phyloP scores from a whole-genome alignment of 192 early-diverging fungal species.

The Gaertneriomyces sp. region DNA sequence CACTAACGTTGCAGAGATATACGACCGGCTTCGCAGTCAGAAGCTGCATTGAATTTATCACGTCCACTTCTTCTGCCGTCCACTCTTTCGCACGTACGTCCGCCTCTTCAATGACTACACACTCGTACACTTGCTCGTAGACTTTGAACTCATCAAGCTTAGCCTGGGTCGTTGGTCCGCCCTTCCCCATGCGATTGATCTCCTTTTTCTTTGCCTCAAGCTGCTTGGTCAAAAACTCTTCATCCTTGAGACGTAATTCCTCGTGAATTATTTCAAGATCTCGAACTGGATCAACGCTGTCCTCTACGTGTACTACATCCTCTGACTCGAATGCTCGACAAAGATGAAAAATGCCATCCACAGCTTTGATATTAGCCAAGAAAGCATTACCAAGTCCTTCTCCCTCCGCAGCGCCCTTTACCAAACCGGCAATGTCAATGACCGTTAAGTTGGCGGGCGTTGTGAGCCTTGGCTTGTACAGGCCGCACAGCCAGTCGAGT shows the following conservation, averaged over 20 bases:
- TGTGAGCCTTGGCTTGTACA: slow-evolving; percentile 56
- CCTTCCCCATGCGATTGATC: slow-evolving; percentile 69
- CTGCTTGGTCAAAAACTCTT: slow-evolving; percentile 72
- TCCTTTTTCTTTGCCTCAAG: slow-evolving; percentile 65
- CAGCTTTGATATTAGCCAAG: slow-evolving; percentile 78
- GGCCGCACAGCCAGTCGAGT: slow-evolving; percentile 73
- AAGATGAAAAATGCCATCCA: slow-evolving; percentile 59
- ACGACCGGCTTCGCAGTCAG: slow-evolving; percentile 96
- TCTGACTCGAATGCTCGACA: slow-evolving; percentile 77
- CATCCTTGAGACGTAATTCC: slow-evolving; percentile 92
- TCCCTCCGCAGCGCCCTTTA: slow-evolving; percentile 67
- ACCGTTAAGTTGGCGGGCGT: slow-evolving; percentile 83
- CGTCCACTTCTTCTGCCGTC: slow-evolving; percentile 86
- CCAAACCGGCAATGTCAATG: slow-evolving; percentile 96
- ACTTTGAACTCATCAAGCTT: slow-evolving; percentile 85
- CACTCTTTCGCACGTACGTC: slow-evolving; percentile 87
- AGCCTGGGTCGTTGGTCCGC: slow-evolving; percentile 75
- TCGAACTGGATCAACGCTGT: slow-evolving; percentile 67
- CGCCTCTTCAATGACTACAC: slow-evolving; percentile 71
- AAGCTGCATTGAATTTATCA: slow-evolving; percentile 82
- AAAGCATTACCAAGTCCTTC: slow-evolving; percentile 83
- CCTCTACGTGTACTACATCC: slow-evolving; percentile 83
- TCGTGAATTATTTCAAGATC: slow-evolving; percentile 95
- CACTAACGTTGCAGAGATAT: slow-evolving; percentile 74
- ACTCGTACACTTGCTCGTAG: slow-evolving; percentile 72